These are phyloP conservation scores for Striga hermonthica DNA, from an alignment of 305 asterid genomes.

Conservation along the genomic window DNA sequence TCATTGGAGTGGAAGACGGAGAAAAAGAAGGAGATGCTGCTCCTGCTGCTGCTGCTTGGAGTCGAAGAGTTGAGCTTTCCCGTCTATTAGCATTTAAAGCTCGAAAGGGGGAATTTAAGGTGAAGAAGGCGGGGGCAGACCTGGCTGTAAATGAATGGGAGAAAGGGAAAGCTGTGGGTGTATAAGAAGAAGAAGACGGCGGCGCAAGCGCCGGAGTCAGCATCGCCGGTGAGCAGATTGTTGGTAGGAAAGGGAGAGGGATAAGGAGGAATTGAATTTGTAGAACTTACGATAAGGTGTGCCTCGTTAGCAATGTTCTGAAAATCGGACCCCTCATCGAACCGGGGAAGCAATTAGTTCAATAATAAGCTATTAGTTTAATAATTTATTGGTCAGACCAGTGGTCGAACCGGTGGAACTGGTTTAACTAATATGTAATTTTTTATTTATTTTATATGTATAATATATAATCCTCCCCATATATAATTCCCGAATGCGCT, in stretches of 20 bases:
- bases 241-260: not conserved
- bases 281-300: slow-evolving; percentile 25
- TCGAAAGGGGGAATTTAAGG: slow-evolving; percentile 25
- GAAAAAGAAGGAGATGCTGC: slow-evolving; percentile 30
- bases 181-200: slow-evolving; percentile 28
- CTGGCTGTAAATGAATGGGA: slow-evolving; percentile 27
- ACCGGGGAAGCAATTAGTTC: no score
- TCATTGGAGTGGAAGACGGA: slow-evolving; percentile 45
- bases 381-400: no score
- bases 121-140: slow-evolving; percentile 24
- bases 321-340: no score
- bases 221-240: slow-evolving; percentile 38
- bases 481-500: no score
- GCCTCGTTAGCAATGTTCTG: no score
- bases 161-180: slow-evolving; percentile 28
- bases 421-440: no score
- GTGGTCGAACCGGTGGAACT: no score
- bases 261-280: not conserved
- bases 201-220: slow-evolving; percentile 29
- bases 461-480: no score
- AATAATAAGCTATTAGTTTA: no score
- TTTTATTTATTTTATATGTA: no score
- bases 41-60: slow-evolving; percentile 31
- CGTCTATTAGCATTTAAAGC: slow-evolving; percentile 1
- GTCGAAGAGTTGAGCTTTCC: slow-evolving; percentile 22